Percentiles rank a stretch among this genome's conserved stretches.
These are phyloP conservation scores for Stereum hirsutum DNA, from an alignment of 1,284 basidiomycete genomes.

Conservation along the genomic window DNA sequence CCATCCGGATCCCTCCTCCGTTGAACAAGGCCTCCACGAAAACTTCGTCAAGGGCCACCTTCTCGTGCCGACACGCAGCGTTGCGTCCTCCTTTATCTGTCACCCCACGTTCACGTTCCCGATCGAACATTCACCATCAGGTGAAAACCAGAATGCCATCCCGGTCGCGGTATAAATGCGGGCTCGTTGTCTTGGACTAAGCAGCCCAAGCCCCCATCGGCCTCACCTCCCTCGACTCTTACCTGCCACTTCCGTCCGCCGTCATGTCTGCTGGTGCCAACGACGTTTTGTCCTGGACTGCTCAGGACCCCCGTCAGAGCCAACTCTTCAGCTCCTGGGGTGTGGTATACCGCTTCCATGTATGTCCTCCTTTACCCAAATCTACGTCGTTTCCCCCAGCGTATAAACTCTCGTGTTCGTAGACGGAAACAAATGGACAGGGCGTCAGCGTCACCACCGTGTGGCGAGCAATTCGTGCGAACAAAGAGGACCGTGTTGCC, in stretches of 20 bases:
- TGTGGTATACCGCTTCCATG: constrained; percentile 73
- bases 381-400: constrained; percentile 10
- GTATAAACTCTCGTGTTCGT: constrained; percentile 5
- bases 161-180: constrained; percentile 24
- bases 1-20: constrained; percentile 61
- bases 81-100: constrained; percentile 62
- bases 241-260: constrained; percentile 14
- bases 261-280: constrained; percentile 45
- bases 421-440: constrained; percentile 55
- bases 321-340: constrained; percentile 73
- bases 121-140: constrained; percentile 55
- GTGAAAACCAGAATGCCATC: constrained; percentile 32
- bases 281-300: constrained; percentile 78
- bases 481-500: constrained; percentile 77
- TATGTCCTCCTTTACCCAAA: constrained; percentile 21
- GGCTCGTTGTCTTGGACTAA: constrained; percentile 17
- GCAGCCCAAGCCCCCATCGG: constrained; percentile 12
- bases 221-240: constrained; percentile 10
- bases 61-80: constrained; percentile 55
- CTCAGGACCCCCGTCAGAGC: constrained; percentile 74
- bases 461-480: constrained; percentile 65
- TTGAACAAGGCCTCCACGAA: constrained; percentile 48
- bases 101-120: constrained; percentile 64
- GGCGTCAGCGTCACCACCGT: constrained; percentile 67
- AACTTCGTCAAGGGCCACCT: constrained; percentile 44